These are phyloP conservation scores for Diaporthe helianthi DNA, from an alignment of 2,329 filamentous ascomycete genomes.

Conservation along the genomic window DNA sequence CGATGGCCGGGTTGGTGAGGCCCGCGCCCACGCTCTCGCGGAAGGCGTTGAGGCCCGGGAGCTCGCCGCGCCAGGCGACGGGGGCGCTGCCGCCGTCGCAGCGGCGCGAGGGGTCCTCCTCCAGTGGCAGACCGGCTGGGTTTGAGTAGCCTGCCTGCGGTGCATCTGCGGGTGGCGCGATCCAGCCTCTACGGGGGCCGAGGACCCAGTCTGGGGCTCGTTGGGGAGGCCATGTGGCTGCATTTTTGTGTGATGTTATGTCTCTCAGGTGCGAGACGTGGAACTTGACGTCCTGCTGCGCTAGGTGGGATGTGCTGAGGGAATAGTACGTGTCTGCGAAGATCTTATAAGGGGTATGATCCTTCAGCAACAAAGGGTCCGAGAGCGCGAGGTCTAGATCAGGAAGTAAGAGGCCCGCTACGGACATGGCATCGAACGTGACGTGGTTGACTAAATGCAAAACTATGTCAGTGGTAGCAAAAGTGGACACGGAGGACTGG, in stretches of 20 bases:
- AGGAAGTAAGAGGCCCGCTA: not conserved
- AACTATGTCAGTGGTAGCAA: not conserved
- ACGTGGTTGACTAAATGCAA: not conserved
- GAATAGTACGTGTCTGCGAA: conserved; percentile 14
- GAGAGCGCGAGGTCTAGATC: conserved; percentile 1
- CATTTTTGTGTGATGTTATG: not conserved
- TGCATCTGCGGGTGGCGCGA: not conserved
- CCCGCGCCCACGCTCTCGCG: not conserved
- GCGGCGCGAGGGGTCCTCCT: not conserved
- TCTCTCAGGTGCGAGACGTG: not conserved
- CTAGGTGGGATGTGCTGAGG: not conserved
- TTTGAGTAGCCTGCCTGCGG: not conserved
- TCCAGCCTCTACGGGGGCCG: not conserved
- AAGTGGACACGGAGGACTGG: not conserved
- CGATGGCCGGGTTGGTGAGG: not conserved
- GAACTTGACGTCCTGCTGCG: not conserved
- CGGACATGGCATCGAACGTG: not conserved
- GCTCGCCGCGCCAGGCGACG: conserved; percentile 1
- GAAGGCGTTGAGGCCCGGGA: not conserved
- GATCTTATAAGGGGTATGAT: conserved; percentile 5
- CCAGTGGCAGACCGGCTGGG: not conserved
- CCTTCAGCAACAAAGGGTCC: not conserved
- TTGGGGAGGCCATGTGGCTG: conserved; percentile 1
- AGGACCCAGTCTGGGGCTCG: conserved; percentile 1
- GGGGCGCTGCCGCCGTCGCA: not conserved